A percentile compares a stretch with the other conserved stretches of the same genome.
Evolutionary conservation across 352 stramenopile genomes (phyloP).

Genomic region (Lagenidium giganteum): DNA sequence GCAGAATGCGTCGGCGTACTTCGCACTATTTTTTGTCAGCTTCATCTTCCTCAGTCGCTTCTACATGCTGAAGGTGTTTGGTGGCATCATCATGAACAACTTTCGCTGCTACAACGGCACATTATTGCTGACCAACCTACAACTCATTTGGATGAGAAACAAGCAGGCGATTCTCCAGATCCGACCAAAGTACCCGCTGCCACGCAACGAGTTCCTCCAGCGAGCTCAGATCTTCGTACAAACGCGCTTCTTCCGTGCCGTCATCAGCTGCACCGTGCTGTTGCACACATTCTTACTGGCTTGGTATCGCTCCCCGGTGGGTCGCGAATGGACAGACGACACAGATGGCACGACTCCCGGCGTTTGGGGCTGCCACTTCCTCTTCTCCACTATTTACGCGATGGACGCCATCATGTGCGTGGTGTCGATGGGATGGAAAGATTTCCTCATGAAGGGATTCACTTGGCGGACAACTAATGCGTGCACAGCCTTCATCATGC

Average conservation of each 20-base stretch:
- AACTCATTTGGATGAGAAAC: slow-evolving; percentile 62
- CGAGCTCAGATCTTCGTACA: slow-evolving; percentile 40
- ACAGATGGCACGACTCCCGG: slow-evolving; percentile 10
- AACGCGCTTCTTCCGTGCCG: slow-evolving; percentile 35
- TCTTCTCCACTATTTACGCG: slow-evolving; percentile 57
- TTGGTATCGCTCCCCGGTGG: slow-evolving; percentile 40
- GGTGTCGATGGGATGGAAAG: slow-evolving; percentile 48
- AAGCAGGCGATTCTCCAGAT: slow-evolving; percentile 44
- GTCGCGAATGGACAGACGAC: slow-evolving; percentile 6
- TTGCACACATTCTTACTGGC: slow-evolving; percentile 52
- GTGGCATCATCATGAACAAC: slow-evolving; percentile 73
- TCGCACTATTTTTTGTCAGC: slow-evolving; percentile 62
- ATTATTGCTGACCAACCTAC: slow-evolving; percentile 48
- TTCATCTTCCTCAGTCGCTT: slow-evolving; percentile 67
- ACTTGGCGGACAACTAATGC: slow-evolving; percentile 56
- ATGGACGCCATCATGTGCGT: slow-evolving; percentile 46
- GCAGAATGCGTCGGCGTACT: slow-evolving; percentile 54
- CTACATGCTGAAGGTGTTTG: slow-evolving; percentile 53
- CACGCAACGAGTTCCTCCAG: slow-evolving; percentile 37
- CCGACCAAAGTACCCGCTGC: slow-evolving; percentile 50
- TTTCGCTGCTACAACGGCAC: slow-evolving; percentile 69
- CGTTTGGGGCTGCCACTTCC: slow-evolving; percentile 60
- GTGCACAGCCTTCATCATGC: slow-evolving; percentile 53
- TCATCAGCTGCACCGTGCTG: slow-evolving; percentile 42
- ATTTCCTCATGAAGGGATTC: slow-evolving; percentile 70